phyloP scores from a whole-genome alignment of 192 early-diverging fungal genomes.

The Umbelopsis vinacea region DNA sequence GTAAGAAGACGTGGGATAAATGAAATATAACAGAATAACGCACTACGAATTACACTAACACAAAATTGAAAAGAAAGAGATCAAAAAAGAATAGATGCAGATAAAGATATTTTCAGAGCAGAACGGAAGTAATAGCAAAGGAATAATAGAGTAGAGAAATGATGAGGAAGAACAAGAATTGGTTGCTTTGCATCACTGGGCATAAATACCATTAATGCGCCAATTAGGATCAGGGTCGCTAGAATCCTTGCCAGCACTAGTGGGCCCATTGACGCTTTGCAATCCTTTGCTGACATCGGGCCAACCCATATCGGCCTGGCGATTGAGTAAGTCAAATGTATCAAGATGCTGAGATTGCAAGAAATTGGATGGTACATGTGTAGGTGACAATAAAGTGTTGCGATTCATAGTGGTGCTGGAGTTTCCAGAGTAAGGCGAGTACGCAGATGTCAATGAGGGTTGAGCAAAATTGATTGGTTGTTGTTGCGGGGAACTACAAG shows the following conservation, averaged over 20 bases:
- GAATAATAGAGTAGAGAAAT: neutral
- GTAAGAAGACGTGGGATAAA: conserved; percentile 28
- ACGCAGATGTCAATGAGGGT: neutral
- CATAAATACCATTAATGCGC: conserved; percentile 17
- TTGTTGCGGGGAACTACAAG: neutral
- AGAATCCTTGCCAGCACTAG: neutral
- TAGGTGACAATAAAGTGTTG: conserved; percentile 13
- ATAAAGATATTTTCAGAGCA: conserved; percentile 23
- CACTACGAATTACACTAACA: conserved; percentile 25
- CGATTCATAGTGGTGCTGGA: neutral
- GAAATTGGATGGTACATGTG: conserved; percentile 9
- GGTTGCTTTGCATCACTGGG: neutral
- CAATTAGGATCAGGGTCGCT: conserved; percentile 17
- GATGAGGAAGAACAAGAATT: neutral
- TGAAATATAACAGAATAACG: conserved; percentile 14
- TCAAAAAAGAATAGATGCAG: neutral
- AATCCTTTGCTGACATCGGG: conserved; percentile 17
- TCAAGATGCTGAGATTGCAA: conserved; percentile 19
- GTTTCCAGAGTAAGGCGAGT: conserved; percentile 6
- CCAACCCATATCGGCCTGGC: conserved; percentile 18
- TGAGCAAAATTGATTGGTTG: conserved; percentile 12
- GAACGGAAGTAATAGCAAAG: neutral
- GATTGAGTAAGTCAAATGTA: conserved; percentile 11
- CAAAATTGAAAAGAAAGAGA: neutral
- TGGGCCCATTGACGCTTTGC: neutral